Evolutionary conservation across 306 rosid genomes (phyloP).

Genomic region (Acacia melanoxylon): DNA sequence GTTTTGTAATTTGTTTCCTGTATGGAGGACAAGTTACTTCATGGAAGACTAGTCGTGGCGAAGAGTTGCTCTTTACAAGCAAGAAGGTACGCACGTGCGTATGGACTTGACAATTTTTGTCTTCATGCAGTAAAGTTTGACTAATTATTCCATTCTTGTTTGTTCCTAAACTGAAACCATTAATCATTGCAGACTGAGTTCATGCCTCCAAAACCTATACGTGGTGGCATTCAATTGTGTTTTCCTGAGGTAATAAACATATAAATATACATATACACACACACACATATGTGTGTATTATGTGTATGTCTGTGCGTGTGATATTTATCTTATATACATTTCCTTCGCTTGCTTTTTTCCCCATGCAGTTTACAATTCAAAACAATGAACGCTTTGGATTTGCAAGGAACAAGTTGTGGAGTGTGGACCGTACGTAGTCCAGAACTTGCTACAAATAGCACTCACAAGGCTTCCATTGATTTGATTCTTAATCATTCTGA

Average conservation of each 20-base stretch:
- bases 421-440: slow-evolving; percentile 59
- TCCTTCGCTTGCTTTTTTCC: background rate
- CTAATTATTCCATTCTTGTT: background rate
- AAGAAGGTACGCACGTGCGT: slow-evolving; percentile 47
- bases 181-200: slow-evolving; percentile 55
- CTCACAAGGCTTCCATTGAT: slow-evolving; percentile 57
- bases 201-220: slow-evolving; percentile 71
- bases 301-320: no score
- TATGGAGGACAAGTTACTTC: slow-evolving; percentile 75
- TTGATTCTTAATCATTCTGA: slow-evolving; percentile 65
- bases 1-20: background rate
- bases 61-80: slow-evolving; percentile 74
- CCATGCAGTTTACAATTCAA: slow-evolving; percentile 52
- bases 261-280: no score
- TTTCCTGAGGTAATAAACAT: slow-evolving; percentile 68
- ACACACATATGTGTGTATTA: no score
- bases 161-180: background rate
- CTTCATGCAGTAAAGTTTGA: no score
- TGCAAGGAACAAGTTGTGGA: slow-evolving; percentile 75
- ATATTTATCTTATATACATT: slow-evolving; percentile 12
- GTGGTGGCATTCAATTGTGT: slow-evolving; percentile 81
- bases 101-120: no score
- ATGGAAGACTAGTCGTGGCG: slow-evolving; percentile 75
- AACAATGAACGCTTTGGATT: slow-evolving; percentile 79
- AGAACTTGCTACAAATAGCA: slow-evolving; percentile 49